Base-by-base conservation (phyloP, 805 yeast species). In the Ogataea parapolymorpha region DNA sequence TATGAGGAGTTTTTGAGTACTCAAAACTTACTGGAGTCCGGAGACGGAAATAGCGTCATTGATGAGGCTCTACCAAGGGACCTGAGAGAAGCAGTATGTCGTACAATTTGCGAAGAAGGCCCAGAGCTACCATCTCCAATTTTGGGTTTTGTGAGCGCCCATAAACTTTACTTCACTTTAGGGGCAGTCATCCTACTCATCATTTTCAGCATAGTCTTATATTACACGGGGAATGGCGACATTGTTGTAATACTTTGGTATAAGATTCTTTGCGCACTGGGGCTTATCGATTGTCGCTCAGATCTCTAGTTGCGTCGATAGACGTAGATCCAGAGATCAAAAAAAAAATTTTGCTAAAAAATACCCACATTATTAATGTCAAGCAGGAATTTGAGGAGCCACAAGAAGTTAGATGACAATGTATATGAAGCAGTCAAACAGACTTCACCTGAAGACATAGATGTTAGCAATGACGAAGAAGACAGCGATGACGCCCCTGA, bases 401-500 rank as follows among this genome's bases (percentile, higher is more conserved):
- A 48, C 25, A 49, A 24, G 31, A 50, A 42, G 35, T 49, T 51
- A 20, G 22, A 20, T 39, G 49, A 39, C 14, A 47, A 42, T 14
- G 45, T 29, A 10, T 37, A 16, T n/a, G 46, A 43, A 2, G 37
- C 25, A 25, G 40, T 35, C 33, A 40, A 39, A 16, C 46, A 39
- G 22, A 22, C 28, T n/a, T 36, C 35, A 22, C 37, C 27, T 7
- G 14, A 12, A 5, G 8, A 11, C 5, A 12, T 12, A 25, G 3
- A 25, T 9, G 5, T 12, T 5, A 25, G 4, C 1, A 34, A 53
- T 3, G 17, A 18, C 9, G 13, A 15, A 3, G 41, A 38, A 1
- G 47, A 43, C 27, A 71, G 65, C 44, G 72, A 66, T 41, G 78
- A 71, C 15, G 77, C 79, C 1, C 80, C 80, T 38, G 78, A 73